A percentile compares a stretch with the other conserved stretches of the same genome.
Evolutionary conservation across 208 protist species (phyloP).

Genomic region (Tritrichomonas musculus): DNA sequence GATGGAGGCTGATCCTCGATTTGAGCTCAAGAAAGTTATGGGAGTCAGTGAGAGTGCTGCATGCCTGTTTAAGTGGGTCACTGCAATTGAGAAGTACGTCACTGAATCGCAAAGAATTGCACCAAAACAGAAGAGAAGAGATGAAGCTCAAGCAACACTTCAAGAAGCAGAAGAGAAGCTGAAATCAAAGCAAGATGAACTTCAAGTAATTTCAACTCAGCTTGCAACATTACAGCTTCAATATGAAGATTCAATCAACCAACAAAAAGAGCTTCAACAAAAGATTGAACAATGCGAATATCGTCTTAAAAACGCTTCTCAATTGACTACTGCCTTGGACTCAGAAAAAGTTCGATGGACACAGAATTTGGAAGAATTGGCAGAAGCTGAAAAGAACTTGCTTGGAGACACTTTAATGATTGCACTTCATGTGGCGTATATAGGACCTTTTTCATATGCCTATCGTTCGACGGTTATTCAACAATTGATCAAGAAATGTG

Average conservation of each 20-base stretch:
- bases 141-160: slow-evolving; percentile 73
- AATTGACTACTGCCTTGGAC: slow-evolving; percentile 81
- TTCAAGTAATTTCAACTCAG: slow-evolving; percentile 81
- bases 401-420: slow-evolving; percentile 88
- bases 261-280: slow-evolving; percentile 60
- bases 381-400: slow-evolving; percentile 46
- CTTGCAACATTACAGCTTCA: slow-evolving; percentile 73
- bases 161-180: slow-evolving; percentile 36
- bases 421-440: slow-evolving; percentile 90
- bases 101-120: slow-evolving; percentile 84
- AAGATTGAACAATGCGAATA: slow-evolving; percentile 44
- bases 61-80: slow-evolving; percentile 57
- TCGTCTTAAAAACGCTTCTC: slow-evolving; percentile 62
- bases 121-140: slow-evolving; percentile 82
- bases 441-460: slow-evolving; percentile 86
- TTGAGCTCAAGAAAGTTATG: background rate
- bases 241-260: slow-evolving; percentile 80
- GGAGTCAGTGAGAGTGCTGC: slow-evolving; percentile 45
- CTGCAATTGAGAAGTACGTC: slow-evolving; percentile 63
- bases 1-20: slow-evolving; percentile 71
- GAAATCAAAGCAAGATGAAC: slow-evolving; percentile 45
- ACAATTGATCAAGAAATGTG: slow-evolving; percentile 76
- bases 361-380: slow-evolving; percentile 60
- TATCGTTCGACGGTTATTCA: slow-evolving; percentile 78
- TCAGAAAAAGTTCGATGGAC: slow-evolving; percentile 84